A percentile compares a stretch with the other conserved stretches of the same genome.
phyloP scores from a whole-genome alignment of 257 asterid species.

The Eucommia ulmoides region DNA sequence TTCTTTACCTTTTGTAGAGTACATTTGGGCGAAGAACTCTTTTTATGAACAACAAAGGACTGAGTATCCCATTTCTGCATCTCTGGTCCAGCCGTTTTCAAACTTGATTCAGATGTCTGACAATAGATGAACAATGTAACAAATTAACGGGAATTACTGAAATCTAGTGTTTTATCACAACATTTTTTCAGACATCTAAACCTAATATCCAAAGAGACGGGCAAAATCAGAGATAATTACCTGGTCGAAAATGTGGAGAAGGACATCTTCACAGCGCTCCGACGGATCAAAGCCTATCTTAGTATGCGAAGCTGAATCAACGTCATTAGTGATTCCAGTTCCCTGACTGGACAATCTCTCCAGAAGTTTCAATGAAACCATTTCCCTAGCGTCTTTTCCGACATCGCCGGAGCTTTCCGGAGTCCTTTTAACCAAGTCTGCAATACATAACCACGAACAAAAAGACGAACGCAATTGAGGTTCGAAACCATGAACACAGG shows the following conservation, averaged over 20 bases:
- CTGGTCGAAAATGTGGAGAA: constrained; percentile 23
- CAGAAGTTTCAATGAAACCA: constrained; percentile 36
- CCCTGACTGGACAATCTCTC: constrained; percentile 22
- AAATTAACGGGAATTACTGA: not conserved
- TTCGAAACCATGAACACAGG: constrained; percentile 1
- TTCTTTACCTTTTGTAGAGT: constrained; percentile 31
- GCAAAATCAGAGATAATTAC: constrained; percentile 17
- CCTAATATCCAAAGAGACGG: not conserved
- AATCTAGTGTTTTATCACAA: not conserved
- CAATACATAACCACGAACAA: constrained; percentile 8
- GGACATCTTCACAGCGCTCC: constrained; percentile 35
- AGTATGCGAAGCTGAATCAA: too few relatives aligned
- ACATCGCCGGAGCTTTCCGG: constrained; percentile 31
- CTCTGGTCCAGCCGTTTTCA: constrained; percentile 23
- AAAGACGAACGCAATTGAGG: constrained; percentile 3
- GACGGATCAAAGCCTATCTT: constrained; percentile 29
- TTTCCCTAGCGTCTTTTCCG: constrained; percentile 39
- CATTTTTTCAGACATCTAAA: not conserved
- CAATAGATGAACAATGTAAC: constrained; percentile 8
- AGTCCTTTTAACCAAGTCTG: constrained; percentile 38
- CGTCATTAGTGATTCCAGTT: constrained; percentile 10
- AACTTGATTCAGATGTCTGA: constrained; percentile 23
- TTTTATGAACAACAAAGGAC: constrained; percentile 39
- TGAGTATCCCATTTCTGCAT: constrained; percentile 42
- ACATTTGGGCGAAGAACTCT: constrained; percentile 19